A percentile compares a stretch with the other conserved stretches of the same genome.
Evolutionary conservation across 441 rosid genomes (phyloP).

Genomic region (Brassica hybrid): DNA sequence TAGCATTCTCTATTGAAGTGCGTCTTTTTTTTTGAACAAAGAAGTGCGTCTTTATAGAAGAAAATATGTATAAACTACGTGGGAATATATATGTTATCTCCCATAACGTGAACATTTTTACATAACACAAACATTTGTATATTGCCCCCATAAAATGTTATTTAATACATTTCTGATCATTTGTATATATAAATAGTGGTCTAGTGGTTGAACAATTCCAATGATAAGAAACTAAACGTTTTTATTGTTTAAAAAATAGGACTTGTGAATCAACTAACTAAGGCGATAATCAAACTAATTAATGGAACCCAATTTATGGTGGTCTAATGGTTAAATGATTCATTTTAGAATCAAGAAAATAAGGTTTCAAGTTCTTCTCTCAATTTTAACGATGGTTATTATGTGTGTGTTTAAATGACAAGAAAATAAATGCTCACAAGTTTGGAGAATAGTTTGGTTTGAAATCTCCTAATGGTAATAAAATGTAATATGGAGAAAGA

Average conservation of each 20-base stretch:
- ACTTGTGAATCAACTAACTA: not conserved
- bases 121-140: not conserved
- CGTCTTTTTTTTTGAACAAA: not conserved
- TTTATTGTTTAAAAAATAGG: not conserved
- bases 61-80: not conserved
- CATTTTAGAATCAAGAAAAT: not conserved
- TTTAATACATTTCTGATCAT: not conserved
- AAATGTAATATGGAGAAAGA: not conserved
- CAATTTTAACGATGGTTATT: not conserved
- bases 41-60: not conserved
- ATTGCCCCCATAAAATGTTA: not conserved
- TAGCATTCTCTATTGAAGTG: not conserved
- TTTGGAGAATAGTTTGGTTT: slow-evolving; percentile 11
- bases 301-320: not conserved
- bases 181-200: not conserved
- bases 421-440: not conserved
- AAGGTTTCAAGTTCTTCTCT: not conserved
- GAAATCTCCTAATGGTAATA: slow-evolving; percentile 4
- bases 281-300: not conserved
- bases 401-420: not conserved
- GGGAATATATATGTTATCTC: slow-evolving; percentile 1
- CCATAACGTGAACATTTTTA: slow-evolving; percentile 2
- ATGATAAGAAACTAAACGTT: not conserved
- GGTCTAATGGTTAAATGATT: not conserved
- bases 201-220: not conserved